These are phyloP conservation scores for Melanopsichium pennsylvanicum DNA, from an alignment of 1,284 basidiomycete species.

Conservation along the genomic window DNA sequence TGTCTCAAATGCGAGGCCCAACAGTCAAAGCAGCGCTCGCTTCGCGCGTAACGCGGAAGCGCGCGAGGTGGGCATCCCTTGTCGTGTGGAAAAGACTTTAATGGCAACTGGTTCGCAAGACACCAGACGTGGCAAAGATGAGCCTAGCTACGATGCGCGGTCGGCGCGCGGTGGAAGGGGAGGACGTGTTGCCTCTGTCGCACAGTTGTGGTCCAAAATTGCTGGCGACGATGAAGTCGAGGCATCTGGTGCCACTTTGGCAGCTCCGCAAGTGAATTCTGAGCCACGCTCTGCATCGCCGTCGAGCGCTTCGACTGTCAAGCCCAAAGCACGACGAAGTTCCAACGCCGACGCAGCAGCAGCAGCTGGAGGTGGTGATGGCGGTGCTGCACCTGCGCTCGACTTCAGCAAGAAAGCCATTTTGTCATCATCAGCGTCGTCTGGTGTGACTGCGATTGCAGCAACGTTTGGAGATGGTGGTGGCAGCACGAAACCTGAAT, in stretches of 20 bases:
- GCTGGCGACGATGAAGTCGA: constrained; percentile 38
- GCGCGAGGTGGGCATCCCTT: constrained; percentile 32
- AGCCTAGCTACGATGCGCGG: constrained; percentile 72
- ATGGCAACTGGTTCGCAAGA: constrained; percentile 9
- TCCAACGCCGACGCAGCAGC: constrained; percentile 21
- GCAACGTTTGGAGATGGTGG: constrained; percentile 19
- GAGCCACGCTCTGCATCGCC: constrained; percentile 23
- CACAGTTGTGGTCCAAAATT: constrained; percentile 74
- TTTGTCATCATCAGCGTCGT: constrained; percentile 12
- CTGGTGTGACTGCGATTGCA: constrained; percentile 26
- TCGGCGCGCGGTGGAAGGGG: constrained; percentile 80
- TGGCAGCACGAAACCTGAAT: constrained; percentile 18
- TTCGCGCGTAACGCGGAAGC: constrained; percentile 20
- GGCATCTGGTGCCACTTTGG: constrained; percentile 6
- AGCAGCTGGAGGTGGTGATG: no score
- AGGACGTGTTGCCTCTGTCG: constrained; percentile 77
- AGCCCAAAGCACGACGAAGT: constrained; percentile 46
- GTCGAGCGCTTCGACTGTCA: constrained; percentile 41
- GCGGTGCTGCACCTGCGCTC: constrained; percentile 47
- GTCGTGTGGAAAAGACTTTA: constrained; percentile 36
- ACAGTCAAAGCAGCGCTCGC: constrained; percentile 1
- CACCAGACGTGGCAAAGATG: constrained; percentile 5
- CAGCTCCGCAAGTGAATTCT: constrained; percentile 6
- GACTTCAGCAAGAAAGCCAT: constrained; percentile 51
- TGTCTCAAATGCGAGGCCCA: neutral